These are phyloP conservation scores for Xenoacremonium recifei DNA, from an alignment of 2,329 filamentous ascomycete genomes.

Conservation along the genomic window DNA sequence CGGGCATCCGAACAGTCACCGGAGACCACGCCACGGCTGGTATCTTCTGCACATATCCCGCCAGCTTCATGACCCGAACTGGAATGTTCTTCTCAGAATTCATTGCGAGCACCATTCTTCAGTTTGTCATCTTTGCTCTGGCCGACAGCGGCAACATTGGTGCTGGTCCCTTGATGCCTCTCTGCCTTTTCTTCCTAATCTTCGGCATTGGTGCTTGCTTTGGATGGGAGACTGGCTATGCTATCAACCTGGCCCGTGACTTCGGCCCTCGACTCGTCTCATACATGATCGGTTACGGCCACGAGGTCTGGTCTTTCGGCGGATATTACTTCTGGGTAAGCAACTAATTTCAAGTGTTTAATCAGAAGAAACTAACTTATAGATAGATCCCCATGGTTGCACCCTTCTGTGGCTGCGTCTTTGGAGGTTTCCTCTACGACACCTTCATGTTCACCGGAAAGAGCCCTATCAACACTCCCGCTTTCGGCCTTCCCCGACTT, in stretches of 20 bases:
- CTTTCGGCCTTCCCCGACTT: conserved; percentile 59
- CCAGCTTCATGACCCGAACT: conserved; percentile 62
- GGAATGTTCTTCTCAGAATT: conserved; percentile 73
- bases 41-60: conserved; percentile 73
- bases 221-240: conserved; percentile 75
- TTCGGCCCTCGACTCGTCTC: conserved; percentile 67
- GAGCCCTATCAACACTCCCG: conserved; percentile 68
- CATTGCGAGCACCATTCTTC: conserved; percentile 63
- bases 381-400: conserved; percentile 67
- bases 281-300: conserved; percentile 67
- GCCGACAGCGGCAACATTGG: conserved; percentile 58
- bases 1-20: conserved; percentile 59
- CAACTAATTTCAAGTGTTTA: too few relatives aligned
- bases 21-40: conserved; percentile 61
- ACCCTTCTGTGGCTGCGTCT: conserved; percentile 62
- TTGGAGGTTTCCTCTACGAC: conserved; percentile 68
- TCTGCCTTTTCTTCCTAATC: conserved; percentile 69
- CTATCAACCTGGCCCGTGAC: conserved; percentile 71
- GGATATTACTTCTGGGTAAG: conserved; percentile 72
- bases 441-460: conserved; percentile 67
- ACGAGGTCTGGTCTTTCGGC: conserved; percentile 64
- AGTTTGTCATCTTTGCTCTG: conserved; percentile 71
- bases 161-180: conserved; percentile 53
- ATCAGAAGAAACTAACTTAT: conserved; percentile 10
- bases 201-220: conserved; percentile 73